Conservation (phyloP, 176 grass and related monocot genomes). For the Lolium perenne region DNA sequence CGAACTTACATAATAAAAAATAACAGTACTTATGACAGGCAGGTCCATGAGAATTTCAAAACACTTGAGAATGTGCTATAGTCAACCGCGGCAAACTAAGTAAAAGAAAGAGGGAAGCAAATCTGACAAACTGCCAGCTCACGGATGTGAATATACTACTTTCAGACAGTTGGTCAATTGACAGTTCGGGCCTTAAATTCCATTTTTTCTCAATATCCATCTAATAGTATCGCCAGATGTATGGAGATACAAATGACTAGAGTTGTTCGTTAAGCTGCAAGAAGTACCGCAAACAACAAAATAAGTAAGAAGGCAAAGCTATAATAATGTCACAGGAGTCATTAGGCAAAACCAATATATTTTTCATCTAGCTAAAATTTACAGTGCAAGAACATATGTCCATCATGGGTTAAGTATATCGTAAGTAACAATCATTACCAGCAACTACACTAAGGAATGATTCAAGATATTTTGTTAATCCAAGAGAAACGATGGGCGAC, state of each 20-base stretch:
- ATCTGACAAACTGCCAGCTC: background rate
- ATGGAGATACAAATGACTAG: no score
- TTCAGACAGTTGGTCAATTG: no score
- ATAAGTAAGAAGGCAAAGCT: background rate
- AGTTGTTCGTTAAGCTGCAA: background rate
- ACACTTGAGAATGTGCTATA: no score
- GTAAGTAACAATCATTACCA: background rate
- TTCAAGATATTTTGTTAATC: no score
- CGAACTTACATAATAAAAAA: no score
- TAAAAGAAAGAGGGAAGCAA: background rate
- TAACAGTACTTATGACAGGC: no score
- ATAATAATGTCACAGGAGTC: background rate
- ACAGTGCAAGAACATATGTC: background rate
- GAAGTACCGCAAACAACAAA: background rate
- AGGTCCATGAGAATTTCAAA: no score
- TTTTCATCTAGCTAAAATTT: background rate
- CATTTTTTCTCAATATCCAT: background rate
- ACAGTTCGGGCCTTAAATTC: no score
- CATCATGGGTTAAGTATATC: background rate
- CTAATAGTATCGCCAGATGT: background rate
- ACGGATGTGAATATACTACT: background rate
- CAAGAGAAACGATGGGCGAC: no score
- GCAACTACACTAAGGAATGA: no score
- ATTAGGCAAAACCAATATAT: background rate
- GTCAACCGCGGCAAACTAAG: background rate